Evolutionary conservation across 306 rosid genomes (phyloP).

Genomic region (Mimosa pudica): DNA sequence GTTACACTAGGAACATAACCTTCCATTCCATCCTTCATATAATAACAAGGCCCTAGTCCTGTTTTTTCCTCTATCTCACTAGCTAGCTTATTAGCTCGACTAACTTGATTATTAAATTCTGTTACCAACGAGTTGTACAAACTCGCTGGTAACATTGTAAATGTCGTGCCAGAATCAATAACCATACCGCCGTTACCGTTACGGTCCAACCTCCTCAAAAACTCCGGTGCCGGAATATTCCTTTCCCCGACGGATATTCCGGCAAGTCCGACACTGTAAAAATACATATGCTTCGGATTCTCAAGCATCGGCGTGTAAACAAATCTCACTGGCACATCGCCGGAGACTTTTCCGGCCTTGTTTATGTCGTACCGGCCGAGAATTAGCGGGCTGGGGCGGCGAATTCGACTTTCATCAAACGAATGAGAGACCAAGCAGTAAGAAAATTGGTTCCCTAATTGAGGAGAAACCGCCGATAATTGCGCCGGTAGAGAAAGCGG

Average conservation of each 20-base stretch:
- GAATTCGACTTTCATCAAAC: slow-evolving; percentile 56
- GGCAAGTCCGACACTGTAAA: slow-evolving; percentile 62
- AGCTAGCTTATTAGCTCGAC: slow-evolving; percentile 55
- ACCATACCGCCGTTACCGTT: slow-evolving; percentile 73
- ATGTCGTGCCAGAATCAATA: slow-evolving; percentile 91
- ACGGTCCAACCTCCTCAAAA: slow-evolving; percentile 50
- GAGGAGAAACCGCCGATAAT: slow-evolving; percentile 56
- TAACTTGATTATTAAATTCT: slow-evolving; percentile 60
- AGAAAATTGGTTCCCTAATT: slow-evolving; percentile 70
- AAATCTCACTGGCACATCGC: slow-evolving; percentile 39
- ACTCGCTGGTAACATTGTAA: slow-evolving; percentile 74
- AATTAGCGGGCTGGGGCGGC: slow-evolving; percentile 78
- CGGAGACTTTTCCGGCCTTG: slow-evolving; percentile 8
- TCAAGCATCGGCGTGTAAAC: slow-evolving; percentile 77
- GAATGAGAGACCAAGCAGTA: slow-evolving; percentile 87
- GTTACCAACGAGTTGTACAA: slow-evolving; percentile 58
- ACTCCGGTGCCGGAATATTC: slow-evolving; percentile 56
- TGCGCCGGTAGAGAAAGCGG: slow-evolving; percentile 75
- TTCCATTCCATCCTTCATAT: slow-evolving; percentile 32
- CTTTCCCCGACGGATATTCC: slow-evolving; percentile 62
- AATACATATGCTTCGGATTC: slow-evolving; percentile 74
- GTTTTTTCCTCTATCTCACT: slow-evolving; percentile 53
- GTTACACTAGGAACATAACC: slow-evolving; percentile 47
- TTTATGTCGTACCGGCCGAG: slow-evolving; percentile 57
- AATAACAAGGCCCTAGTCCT: slow-evolving; percentile 74